phyloP scores from a whole-genome alignment of 805 yeast genomes.

The Ogataea trehaloabstinens region DNA sequence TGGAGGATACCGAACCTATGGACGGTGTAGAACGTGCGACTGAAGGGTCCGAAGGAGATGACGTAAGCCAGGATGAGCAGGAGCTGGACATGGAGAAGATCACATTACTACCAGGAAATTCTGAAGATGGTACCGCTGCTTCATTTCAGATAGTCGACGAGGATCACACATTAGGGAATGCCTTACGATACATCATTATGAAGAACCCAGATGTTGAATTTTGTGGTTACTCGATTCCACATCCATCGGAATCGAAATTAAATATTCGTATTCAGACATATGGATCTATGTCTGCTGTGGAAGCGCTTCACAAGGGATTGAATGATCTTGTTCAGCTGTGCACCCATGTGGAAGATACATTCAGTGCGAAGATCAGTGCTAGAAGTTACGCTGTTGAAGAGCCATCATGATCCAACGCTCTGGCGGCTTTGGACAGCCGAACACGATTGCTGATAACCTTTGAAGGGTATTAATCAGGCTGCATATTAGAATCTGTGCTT shows the following conservation, averaged over 20 bases:
- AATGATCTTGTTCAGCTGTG: constrained; percentile 83
- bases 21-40: constrained; percentile 12
- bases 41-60: constrained; percentile 20
- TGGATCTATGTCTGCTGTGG: constrained; percentile 80
- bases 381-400: constrained; percentile 50
- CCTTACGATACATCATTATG: constrained; percentile 91
- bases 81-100: constrained; percentile 57
- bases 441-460: no score
- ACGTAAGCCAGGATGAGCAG: constrained; percentile 35
- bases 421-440: no score
- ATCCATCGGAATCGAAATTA: constrained; percentile 89
- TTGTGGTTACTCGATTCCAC: constrained; percentile 98
- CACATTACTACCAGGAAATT: constrained; percentile 74
- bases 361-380: constrained; percentile 63
- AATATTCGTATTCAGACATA: constrained; percentile 94
- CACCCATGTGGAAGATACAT: constrained; percentile 75
- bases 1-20: constrained; percentile 4
- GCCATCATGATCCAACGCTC: constrained; percentile 40
- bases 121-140: constrained; percentile 92
- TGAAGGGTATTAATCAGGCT: no score
- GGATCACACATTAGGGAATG: constrained; percentile 95
- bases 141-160: constrained; percentile 91
- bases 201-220: constrained; percentile 97
- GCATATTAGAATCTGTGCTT: no score
- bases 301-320: constrained; percentile 89